These are phyloP conservation scores for Stevia rebaudiana DNA, from an alignment of 140 eudicot genomes.

Conservation along the genomic window DNA sequence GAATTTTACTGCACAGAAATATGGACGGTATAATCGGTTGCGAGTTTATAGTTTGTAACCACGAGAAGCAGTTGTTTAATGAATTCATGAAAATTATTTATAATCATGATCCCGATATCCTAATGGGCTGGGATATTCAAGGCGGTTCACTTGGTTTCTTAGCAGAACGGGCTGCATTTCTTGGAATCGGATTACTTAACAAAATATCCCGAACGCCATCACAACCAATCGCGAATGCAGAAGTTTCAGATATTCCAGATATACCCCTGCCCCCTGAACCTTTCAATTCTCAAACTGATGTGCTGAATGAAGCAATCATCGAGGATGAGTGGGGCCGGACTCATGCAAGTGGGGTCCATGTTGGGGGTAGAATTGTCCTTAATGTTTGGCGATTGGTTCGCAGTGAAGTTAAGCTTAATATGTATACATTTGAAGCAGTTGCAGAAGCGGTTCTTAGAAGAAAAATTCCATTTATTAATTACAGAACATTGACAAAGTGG, in stretches of 20 bases:
- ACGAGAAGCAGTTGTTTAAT: slow-evolving; percentile 55
- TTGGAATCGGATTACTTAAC: slow-evolving; percentile 78
- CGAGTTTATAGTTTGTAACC: slow-evolving; percentile 42
- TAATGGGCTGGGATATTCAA: slow-evolving; percentile 97
- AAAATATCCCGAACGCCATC: slow-evolving; percentile 86
- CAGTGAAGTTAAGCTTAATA: slow-evolving; percentile 78
- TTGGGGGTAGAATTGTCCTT: slow-evolving; percentile 84
- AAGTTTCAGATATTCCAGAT: slow-evolving; percentile 29
- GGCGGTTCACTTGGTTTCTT: slow-evolving; percentile 90
- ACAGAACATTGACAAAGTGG: slow-evolving; percentile 68
- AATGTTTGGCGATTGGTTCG: slow-evolving; percentile 90
- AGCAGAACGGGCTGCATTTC: slow-evolving; percentile 82
- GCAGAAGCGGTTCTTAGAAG: slow-evolving; percentile 77
- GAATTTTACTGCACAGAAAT: slow-evolving; percentile 36
- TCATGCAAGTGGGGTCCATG: slow-evolving; percentile 95
- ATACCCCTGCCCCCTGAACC: slow-evolving; percentile 34
- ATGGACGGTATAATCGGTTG: slow-evolving; percentile 60
- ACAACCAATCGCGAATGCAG: slow-evolving; percentile 30
- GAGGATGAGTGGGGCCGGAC: slow-evolving; percentile 99
- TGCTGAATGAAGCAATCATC: slow-evolving; percentile 44
- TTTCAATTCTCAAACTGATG: slow-evolving; percentile 36
- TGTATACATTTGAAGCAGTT: slow-evolving; percentile 90
- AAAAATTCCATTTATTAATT: slow-evolving; percentile 64
- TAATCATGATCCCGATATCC: slow-evolving; percentile 74
- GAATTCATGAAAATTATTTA: slow-evolving; percentile 50